These are phyloP conservation scores for Dictyostelium citrinum DNA, from an alignment of 78 protist genomes.

Conservation along the genomic window DNA sequence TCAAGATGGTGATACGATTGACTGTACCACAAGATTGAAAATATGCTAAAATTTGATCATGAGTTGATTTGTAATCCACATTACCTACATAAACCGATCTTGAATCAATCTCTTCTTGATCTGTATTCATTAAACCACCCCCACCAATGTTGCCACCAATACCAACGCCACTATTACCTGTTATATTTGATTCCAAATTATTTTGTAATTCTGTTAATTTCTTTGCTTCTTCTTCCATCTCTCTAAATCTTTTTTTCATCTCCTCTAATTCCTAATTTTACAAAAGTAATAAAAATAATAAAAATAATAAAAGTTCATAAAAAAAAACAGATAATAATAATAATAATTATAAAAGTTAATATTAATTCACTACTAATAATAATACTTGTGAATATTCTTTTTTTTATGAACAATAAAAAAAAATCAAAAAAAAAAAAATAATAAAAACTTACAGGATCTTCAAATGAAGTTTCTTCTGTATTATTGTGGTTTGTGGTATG, in stretches of 20 bases:
- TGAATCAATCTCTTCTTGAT: slow-evolving; percentile 82
- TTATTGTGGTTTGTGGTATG: not conserved
- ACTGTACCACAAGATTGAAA: slow-evolving; percentile 90
- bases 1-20: slow-evolving; percentile 85
- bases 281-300: not conserved
- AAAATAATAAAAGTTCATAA: not conserved
- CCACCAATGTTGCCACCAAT: not conserved
- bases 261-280: slow-evolving; percentile 37
- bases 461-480: not conserved
- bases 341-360: not conserved
- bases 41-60: slow-evolving; percentile 87
- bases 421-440: not conserved
- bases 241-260: slow-evolving; percentile 65
- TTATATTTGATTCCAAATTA: not conserved
- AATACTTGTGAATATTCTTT: too few relatives aligned
- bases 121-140: not conserved
- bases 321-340: not conserved
- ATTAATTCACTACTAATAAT: too few relatives aligned
- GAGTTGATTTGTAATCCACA: slow-evolving; percentile 88
- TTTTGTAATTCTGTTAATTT: slow-evolving; percentile 49
- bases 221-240: slow-evolving; percentile 69
- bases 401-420: too few relatives aligned
- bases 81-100: slow-evolving; percentile 91
- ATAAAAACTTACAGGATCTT: not conserved
- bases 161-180: not conserved